Percentiles rank a stretch among this genome's conserved stretches.
These are phyloP conservation scores for Barnettozyma vustinii DNA, from an alignment of 805 yeast genomes.

Conservation along the genomic window DNA sequence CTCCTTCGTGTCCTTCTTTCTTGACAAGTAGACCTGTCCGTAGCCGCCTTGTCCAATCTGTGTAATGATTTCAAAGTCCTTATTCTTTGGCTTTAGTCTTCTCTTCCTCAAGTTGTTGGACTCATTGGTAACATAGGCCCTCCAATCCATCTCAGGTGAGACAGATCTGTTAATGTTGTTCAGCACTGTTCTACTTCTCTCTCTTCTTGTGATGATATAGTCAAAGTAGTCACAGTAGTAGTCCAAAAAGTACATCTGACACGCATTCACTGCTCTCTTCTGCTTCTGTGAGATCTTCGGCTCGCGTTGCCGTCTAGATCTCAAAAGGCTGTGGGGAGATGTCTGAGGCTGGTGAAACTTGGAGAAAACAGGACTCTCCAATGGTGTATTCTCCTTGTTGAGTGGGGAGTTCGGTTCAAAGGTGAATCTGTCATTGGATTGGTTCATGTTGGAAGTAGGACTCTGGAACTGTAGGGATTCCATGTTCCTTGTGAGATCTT, in stretches of 20 bases:
- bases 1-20: slow-evolving; percentile 90
- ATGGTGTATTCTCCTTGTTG: slow-evolving; percentile 38
- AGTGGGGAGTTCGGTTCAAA: slow-evolving; percentile 32
- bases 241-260: slow-evolving; percentile 90
- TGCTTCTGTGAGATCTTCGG: slow-evolving; percentile 43
- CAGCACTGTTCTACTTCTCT: slow-evolving; percentile 70
- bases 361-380: slow-evolving; percentile 22
- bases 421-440: slow-evolving; percentile 20
- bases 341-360: slow-evolving; percentile 16
- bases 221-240: slow-evolving; percentile 95
- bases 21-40: slow-evolving; percentile 96
- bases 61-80: slow-evolving; percentile 93
- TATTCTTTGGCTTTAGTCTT: slow-evolving; percentile 86
- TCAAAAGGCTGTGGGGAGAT: slow-evolving; percentile 9
- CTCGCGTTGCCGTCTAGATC: slow-evolving; percentile 10
- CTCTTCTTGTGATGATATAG: slow-evolving; percentile 81
- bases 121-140: slow-evolving; percentile 76
- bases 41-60: slow-evolving; percentile 99
- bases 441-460: not conserved
- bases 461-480: slow-evolving; percentile 23
- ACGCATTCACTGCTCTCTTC: slow-evolving; percentile 80
- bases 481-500: slow-evolving; percentile 24
- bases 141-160: slow-evolving; percentile 51
- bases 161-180: slow-evolving; percentile 39
- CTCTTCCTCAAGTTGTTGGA: slow-evolving; percentile 80